Conservation (phyloP, 2,329 filamentous ascomycete genomes). For the Verticillium nubilum region DNA sequence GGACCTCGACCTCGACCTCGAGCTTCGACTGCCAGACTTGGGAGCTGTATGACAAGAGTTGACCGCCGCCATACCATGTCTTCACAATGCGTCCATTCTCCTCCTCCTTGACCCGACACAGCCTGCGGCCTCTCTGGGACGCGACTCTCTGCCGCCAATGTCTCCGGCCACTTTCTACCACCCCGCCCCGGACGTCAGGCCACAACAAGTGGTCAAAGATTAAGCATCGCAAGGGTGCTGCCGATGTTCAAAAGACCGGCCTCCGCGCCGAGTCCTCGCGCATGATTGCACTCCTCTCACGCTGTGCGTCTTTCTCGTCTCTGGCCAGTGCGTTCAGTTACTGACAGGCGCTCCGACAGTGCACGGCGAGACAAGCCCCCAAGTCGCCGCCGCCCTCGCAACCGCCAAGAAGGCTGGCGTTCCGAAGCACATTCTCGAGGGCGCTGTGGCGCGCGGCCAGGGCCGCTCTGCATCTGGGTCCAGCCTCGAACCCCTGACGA, state of each 20-base stretch:
- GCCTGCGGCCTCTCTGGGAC: not conserved
- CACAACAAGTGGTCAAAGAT: slow-evolving; percentile 97
- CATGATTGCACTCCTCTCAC: slow-evolving; percentile 69
- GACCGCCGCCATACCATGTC: not conserved
- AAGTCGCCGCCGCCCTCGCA: slow-evolving; percentile 65
- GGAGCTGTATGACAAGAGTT: not conserved
- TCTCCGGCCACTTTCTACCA: slow-evolving; percentile 42
- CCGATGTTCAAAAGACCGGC: slow-evolving; percentile 73
- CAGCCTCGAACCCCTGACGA: slow-evolving; percentile 67
- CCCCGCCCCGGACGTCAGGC: slow-evolving; percentile 49
- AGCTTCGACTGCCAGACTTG: not conserved
- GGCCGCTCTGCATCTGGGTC: slow-evolving; percentile 71
- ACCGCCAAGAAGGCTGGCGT: slow-evolving; percentile 82
- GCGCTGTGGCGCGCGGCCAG: slow-evolving; percentile 82
- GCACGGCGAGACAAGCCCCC: slow-evolving; percentile 71
- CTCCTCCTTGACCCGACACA: slow-evolving; percentile 2
- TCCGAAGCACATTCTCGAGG: slow-evolving; percentile 79
- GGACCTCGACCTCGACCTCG: not conserved
- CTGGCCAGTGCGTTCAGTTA: not conserved
- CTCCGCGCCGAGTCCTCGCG: slow-evolving; percentile 64
- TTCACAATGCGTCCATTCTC: slow-evolving; percentile 5
- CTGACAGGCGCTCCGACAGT: slow-evolving; percentile 40
- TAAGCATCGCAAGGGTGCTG: slow-evolving; percentile 86
- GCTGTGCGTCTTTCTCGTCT: slow-evolving; percentile 43
- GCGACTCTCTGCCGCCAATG: slow-evolving; percentile 38